These are phyloP conservation scores for Draba incana DNA, from an alignment of 345 rosid species.

Conservation along the genomic window DNA sequence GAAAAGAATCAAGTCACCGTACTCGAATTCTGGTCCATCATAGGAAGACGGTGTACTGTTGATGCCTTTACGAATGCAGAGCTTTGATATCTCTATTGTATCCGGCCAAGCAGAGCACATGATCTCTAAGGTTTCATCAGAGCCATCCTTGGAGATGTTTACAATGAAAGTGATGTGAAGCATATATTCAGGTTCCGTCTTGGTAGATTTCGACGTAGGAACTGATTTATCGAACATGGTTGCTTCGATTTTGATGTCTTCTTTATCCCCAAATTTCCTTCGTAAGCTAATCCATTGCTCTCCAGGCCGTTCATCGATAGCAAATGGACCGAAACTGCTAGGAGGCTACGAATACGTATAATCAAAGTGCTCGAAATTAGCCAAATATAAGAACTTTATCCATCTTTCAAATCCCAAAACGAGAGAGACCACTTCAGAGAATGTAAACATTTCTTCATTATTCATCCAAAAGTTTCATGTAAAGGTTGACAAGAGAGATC, in stretches of 20 bases:
- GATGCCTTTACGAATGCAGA: conserved; percentile 48
- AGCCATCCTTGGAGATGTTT: conserved; percentile 60
- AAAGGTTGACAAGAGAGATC: neutral
- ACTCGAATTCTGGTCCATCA: conserved; percentile 81
- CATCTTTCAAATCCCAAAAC: neutral
- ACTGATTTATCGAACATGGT: conserved; percentile 79
- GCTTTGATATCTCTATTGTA: conserved; percentile 59
- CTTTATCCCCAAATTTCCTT: conserved; percentile 61
- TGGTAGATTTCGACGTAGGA: conserved; percentile 48
- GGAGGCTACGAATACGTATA: conserved; percentile 54
- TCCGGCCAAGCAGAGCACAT: conserved; percentile 89
- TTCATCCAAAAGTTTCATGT: neutral
- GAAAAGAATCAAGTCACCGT: conserved; percentile 33
- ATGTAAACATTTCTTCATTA: neutral
- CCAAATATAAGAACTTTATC: neutral
- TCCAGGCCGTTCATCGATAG: conserved; percentile 67
- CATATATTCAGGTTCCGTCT: conserved; percentile 40
- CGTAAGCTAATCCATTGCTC: conserved; percentile 88
- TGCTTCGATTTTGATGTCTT: conserved; percentile 79
- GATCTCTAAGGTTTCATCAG: conserved; percentile 61
- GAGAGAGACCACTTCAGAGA: neutral
- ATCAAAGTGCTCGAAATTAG: conserved; percentile 3
- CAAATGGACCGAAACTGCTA: conserved; percentile 53
- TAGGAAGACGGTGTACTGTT: conserved; percentile 46
- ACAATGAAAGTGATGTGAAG: conserved; percentile 74